Evolutionary conservation across 2,329 filamentous ascomycete genomes (phyloP), one percentile per base, ranked within the genome.

Genomic region (Hymenoscyphus occultus): DNA sequence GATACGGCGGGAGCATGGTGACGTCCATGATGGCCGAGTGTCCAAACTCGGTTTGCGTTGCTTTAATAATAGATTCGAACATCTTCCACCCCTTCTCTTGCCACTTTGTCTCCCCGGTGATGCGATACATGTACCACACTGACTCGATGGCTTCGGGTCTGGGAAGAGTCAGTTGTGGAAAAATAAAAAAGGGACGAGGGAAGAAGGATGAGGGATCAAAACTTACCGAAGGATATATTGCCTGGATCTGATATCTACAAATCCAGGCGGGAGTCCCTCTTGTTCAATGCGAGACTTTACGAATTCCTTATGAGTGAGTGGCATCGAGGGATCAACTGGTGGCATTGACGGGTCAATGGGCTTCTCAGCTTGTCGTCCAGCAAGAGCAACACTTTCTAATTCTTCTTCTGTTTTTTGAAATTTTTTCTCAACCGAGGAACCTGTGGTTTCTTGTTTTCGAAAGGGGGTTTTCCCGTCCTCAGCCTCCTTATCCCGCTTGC

Each of bases 101-200:
- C 83, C 91, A 92, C 4, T 78, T 77, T 1, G 82, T 78, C 69
- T 95, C 90, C 59, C 92, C 93, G 0, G 92, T 96, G 77, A 96
- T 92, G 74, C 93, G 90, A 79, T 96, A 95, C 81, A 96, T 89
- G 78, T 93, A 91, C 84, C 92, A 96, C 14, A 96, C 87, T 0
- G 89, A 92, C 73, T 96, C 92, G 71, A 96, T 93, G 0, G 91
- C 91, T 80, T 96, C 92, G 22, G 92, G 91, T 28, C 90, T 90
- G 9, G 22, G 39, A 59, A 19, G 22, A 9, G n/a, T 58, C 19
- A n/a, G 16, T 19, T 10, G 4, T 4, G 5, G 19, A 10, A 54
- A n/a, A 14, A 28, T 28, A 28, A 28, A 28, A 28, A 28, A 28
- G 28, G 28, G 28, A 28, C 28, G 28, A 28, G 28, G 28, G 28